These are phyloP conservation scores for Citrus australasica DNA, from an alignment of 345 rosid genomes.

Conservation along the genomic window DNA sequence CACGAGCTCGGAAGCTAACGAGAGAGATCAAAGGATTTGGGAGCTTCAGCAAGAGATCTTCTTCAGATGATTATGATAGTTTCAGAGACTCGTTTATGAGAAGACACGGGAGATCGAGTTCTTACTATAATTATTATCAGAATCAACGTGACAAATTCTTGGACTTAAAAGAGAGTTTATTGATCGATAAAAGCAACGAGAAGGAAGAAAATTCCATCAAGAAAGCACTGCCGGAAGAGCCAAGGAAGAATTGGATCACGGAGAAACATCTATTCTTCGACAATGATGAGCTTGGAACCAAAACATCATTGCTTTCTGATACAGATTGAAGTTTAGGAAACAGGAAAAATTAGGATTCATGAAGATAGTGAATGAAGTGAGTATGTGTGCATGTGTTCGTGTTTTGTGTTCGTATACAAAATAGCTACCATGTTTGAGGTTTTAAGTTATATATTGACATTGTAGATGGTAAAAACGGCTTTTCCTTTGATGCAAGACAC, in stretches of 20 bases:
- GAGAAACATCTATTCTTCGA: constrained; percentile 46
- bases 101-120: constrained; percentile 25
- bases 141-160: constrained; percentile 5
- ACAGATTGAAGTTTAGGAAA: neutral
- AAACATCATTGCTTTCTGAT: constrained; percentile 31
- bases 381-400: neutral
- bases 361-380: neutral
- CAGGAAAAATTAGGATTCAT: neutral
- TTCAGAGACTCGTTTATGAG: constrained; percentile 1
- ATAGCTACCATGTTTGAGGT: neutral
- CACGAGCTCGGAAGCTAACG: constrained; percentile 43
- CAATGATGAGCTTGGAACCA: constrained; percentile 5
- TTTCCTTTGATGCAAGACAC: neutral
- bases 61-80: constrained; percentile 11
- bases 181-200: neutral
- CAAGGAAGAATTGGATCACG: neutral
- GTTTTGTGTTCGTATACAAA: neutral
- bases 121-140: constrained; percentile 4
- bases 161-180: constrained; percentile 3
- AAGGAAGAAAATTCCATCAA: neutral
- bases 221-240: neutral
- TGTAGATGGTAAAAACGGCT: neutral
- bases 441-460: too few species aligned
- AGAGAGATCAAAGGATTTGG: constrained; percentile 67
- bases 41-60: constrained; percentile 39